Evolutionary conservation across 257 asterid species (phyloP).

Genomic region (Datura wrightii): DNA sequence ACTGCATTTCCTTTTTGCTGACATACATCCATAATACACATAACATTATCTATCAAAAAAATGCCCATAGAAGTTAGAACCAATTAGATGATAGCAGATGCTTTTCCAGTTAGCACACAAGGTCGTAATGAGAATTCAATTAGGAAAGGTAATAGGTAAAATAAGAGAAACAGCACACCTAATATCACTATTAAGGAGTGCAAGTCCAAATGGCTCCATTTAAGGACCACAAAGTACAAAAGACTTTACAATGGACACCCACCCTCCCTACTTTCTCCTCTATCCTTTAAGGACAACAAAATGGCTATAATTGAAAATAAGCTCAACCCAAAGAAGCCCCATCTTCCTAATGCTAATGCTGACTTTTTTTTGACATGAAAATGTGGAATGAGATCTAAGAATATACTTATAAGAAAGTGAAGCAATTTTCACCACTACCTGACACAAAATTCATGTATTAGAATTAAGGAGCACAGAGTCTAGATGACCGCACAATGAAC

Average conservation of each 20-base stretch:
- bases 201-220: background rate
- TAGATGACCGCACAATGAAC: conserved; percentile 25
- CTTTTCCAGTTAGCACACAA: conserved; percentile 16
- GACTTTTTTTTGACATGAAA: conserved; percentile 16
- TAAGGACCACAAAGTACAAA: background rate
- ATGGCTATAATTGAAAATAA: conserved; percentile 19
- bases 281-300: background rate
- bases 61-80: conserved; percentile 5
- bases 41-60: background rate
- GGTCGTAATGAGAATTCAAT: conserved; percentile 17
- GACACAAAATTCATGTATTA: conserved; percentile 7
- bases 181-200: background rate
- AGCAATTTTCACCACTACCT: conserved; percentile 15
- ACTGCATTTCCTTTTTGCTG: background rate
- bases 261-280: conserved; percentile 20
- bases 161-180: background rate
- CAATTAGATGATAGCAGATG: background rate
- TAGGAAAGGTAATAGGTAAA: conserved; percentile 4
- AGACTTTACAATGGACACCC: background rate
- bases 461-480: conserved; percentile 18
- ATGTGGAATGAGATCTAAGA: background rate
- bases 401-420: background rate
- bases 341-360: conserved; percentile 16
- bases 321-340: conserved; percentile 25
- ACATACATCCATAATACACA: background rate